A percentile compares a stretch with the other conserved stretches of the same genome.
These are phyloP conservation scores for Claviceps maximensis DNA, from an alignment of 2,329 filamentous ascomycete species.

Conservation along the genomic window DNA sequence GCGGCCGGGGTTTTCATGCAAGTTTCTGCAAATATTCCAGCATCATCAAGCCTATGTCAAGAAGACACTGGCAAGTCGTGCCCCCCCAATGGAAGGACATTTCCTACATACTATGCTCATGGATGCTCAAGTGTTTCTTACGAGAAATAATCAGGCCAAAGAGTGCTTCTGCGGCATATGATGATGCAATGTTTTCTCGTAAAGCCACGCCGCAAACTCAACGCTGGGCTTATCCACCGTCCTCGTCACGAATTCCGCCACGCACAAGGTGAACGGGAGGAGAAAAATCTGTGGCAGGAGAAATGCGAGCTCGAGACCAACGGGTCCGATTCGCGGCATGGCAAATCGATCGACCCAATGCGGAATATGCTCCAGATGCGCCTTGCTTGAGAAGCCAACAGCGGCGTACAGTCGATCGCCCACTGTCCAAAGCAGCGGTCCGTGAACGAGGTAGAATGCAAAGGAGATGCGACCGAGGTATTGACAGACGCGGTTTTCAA, in stretches of 20 bases:
- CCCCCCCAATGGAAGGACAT: background rate
- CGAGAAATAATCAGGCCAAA: background rate
- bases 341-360: conserved; percentile 44
- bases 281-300: conserved; percentile 46
- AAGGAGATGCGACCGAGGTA: conserved; percentile 51
- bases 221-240: conserved; percentile 48
- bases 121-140: background rate
- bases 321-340: conserved; percentile 39
- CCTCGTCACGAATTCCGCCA: conserved; percentile 42
- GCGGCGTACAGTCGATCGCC: conserved; percentile 52
- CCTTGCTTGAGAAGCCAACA: conserved; percentile 38
- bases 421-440: conserved; percentile 43
- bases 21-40: background rate
- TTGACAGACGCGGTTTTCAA: conserved; percentile 44
- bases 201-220: conserved; percentile 41
- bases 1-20: background rate
- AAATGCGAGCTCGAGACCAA: conserved; percentile 49
- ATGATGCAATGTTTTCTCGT: conserved; percentile 28
- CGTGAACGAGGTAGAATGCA: conserved; percentile 51
- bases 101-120: background rate
- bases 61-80: background rate
- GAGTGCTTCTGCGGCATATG: background rate
- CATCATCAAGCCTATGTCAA: background rate
- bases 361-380: conserved; percentile 36
- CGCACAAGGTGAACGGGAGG: conserved; percentile 44